Conservation (phyloP, 208 protist genomes). For the Trypanosoma scelopori region DNA sequence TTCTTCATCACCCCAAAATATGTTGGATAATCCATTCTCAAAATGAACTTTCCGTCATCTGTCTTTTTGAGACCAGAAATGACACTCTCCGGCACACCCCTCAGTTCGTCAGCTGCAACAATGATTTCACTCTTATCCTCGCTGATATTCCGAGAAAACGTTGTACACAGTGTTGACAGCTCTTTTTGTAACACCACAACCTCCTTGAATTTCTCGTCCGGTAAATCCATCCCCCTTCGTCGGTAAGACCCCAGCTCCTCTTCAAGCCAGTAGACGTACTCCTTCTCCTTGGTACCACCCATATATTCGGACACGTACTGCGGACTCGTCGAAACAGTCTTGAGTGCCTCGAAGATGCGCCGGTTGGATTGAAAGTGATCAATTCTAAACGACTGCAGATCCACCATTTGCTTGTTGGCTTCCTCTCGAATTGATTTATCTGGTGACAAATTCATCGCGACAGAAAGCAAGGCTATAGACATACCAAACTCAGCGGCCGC, state of each 20-base stretch:
- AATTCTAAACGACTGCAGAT: slow-evolving; percentile 65
- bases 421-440: slow-evolving; percentile 64
- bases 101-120: slow-evolving; percentile 51
- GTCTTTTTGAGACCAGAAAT: slow-evolving; percentile 38
- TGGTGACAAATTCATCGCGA: slow-evolving; percentile 54
- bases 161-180: slow-evolving; percentile 50
- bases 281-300: slow-evolving; percentile 29
- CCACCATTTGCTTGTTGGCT: slow-evolving; percentile 58
- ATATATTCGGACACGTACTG: slow-evolving; percentile 46
- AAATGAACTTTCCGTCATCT: slow-evolving; percentile 43
- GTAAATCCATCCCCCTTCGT: slow-evolving; percentile 71
- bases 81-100: slow-evolving; percentile 62
- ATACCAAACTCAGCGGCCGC: slow-evolving; percentile 53
- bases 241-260: slow-evolving; percentile 63
- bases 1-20: slow-evolving; percentile 86
- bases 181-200: slow-evolving; percentile 75
- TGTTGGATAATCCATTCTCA: slow-evolving; percentile 88
- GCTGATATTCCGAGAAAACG: slow-evolving; percentile 81
- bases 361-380: slow-evolving; percentile 72
- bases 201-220: slow-evolving; percentile 54
- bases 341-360: slow-evolving; percentile 63
- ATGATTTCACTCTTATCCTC: slow-evolving; percentile 67
- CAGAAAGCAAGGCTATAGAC: slow-evolving; percentile 62
- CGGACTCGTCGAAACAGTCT: slow-evolving; percentile 29
- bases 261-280: slow-evolving; percentile 75